Evolutionary conservation across 139 green algal genomes (phyloP).

Genomic region (Chlamydomonas applanata): DNA sequence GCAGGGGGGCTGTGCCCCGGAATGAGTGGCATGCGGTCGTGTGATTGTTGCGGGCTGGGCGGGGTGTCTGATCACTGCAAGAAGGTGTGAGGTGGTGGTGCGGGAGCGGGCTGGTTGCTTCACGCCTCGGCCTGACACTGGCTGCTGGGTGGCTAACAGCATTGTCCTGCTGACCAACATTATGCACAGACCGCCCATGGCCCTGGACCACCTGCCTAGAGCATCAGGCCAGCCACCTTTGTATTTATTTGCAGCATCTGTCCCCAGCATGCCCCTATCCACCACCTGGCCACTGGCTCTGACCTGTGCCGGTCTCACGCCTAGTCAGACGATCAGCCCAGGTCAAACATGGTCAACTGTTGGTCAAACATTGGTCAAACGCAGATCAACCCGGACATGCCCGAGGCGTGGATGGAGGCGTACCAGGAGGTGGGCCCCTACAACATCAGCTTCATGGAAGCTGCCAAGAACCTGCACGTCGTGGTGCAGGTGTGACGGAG

Average conservation of each 20-base stretch:
- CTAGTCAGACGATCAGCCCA: background rate
- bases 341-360: background rate
- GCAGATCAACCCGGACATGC: slow-evolving; percentile 57
- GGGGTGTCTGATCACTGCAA: too few relatives aligned
- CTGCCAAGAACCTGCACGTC: slow-evolving; percentile 39
- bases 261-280: too few relatives aligned
- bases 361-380: background rate
- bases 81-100: background rate
- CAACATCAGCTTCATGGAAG: slow-evolving; percentile 40
- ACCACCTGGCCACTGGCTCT: background rate
- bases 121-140: too few relatives aligned
- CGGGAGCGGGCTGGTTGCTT: background rate
- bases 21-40: too few relatives aligned
- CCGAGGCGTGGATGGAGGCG: slow-evolving; percentile 51
- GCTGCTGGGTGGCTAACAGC: too few relatives aligned
- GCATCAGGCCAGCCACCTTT: too few relatives aligned
- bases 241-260: too few relatives aligned
- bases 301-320: background rate
- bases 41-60: too few relatives aligned
- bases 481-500: background rate
- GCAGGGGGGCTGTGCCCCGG: background rate
- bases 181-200: too few relatives aligned
- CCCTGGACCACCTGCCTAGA: too few relatives aligned
- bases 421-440: slow-evolving; percentile 49
- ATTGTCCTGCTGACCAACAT: too few relatives aligned